These are phyloP conservation scores for Lentinula raphanica DNA, from an alignment of 768 basidiomycete genomes.

Conservation along the genomic window DNA sequence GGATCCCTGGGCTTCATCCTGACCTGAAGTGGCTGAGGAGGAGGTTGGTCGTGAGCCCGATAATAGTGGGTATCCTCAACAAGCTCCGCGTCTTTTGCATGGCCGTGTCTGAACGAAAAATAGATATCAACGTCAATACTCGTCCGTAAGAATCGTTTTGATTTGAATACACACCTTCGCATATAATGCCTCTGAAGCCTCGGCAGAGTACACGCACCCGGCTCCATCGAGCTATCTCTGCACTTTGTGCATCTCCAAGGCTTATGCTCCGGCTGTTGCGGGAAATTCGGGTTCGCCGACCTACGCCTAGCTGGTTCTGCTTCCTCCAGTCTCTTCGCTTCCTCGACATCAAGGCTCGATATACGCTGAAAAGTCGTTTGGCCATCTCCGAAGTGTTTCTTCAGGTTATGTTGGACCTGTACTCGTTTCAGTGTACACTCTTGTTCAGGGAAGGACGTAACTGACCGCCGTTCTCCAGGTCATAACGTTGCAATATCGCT, in stretches of 20 bases:
- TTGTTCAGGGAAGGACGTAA: background rate
- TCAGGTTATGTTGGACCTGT: conserved; percentile 28
- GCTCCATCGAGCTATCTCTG: conserved; percentile 18
- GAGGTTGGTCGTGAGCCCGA: background rate
- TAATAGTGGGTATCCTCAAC: background rate
- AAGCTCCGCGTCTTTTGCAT: background rate
- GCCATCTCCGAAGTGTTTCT: conserved; percentile 24
- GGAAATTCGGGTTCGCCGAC: background rate
- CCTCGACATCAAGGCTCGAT: conserved; percentile 16
- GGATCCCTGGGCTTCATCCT: background rate
- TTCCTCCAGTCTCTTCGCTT: conserved; percentile 18
- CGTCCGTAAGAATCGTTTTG: too few relatives aligned
- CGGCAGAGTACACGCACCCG: conserved; percentile 16
- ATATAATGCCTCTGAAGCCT: conserved; percentile 14
- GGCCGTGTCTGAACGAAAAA: background rate
- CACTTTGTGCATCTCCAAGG: conserved; percentile 25
- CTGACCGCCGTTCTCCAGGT: conserved; percentile 30
- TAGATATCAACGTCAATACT: too few relatives aligned
- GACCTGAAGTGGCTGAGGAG: background rate
- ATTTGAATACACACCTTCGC: background rate
- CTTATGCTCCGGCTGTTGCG: conserved; percentile 6
- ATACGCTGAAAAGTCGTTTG: conserved; percentile 24
- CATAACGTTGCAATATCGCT: conserved; percentile 22
- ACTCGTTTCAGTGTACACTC: background rate
- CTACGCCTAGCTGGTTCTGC: conserved; percentile 12